Evolutionary conservation across 2,329 filamentous ascomycete genomes (phyloP).

Genomic region (Albophoma yamanashiensis): DNA sequence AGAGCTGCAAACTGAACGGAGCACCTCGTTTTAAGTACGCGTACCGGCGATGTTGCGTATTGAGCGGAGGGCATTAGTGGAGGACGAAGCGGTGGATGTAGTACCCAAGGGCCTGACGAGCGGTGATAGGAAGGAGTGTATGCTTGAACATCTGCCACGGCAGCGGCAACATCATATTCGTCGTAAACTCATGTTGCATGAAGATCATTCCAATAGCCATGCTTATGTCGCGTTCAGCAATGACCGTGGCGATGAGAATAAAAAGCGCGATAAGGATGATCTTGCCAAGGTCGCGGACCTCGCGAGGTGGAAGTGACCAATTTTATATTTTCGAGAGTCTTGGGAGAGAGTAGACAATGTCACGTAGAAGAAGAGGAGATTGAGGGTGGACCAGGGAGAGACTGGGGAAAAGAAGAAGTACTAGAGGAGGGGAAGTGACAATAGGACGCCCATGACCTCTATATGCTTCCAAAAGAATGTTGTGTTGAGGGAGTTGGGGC

Average conservation of each 20-base stretch:
- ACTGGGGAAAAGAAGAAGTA: slow-evolving; percentile 52
- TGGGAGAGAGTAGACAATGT: slow-evolving; percentile 74
- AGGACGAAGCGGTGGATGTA: slow-evolving; percentile 64
- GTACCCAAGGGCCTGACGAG: slow-evolving; percentile 55
- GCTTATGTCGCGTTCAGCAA: not conserved
- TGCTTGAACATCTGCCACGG: not conserved
- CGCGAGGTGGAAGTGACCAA: slow-evolving; percentile 41
- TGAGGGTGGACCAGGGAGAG: slow-evolving; percentile 66
- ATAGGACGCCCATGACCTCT: slow-evolving; percentile 49
- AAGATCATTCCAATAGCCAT: not conserved
- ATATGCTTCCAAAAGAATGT: not conserved
- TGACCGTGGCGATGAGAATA: slow-evolving; percentile 22
- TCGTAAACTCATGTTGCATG: slow-evolving; percentile 11
- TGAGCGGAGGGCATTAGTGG: slow-evolving; percentile 37
- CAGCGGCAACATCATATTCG: not conserved
- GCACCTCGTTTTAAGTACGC: slow-evolving; percentile 45
- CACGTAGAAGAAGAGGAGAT: slow-evolving; percentile 81
- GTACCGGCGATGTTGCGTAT: slow-evolving; percentile 30
- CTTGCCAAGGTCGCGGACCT: slow-evolving; percentile 17
- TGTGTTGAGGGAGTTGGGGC: not conserved
- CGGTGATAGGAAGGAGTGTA: slow-evolving; percentile 6
- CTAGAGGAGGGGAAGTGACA: slow-evolving; percentile 66
- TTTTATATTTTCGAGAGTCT: slow-evolving; percentile 61
- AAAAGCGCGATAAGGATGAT: slow-evolving; percentile 31
- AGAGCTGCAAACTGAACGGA: slow-evolving; percentile 50